Evolutionary conservation across 345 rosid genomes (phyloP), one percentile per base, ranked within the genome.

Genomic region (Dipteronia sinensis): DNA sequence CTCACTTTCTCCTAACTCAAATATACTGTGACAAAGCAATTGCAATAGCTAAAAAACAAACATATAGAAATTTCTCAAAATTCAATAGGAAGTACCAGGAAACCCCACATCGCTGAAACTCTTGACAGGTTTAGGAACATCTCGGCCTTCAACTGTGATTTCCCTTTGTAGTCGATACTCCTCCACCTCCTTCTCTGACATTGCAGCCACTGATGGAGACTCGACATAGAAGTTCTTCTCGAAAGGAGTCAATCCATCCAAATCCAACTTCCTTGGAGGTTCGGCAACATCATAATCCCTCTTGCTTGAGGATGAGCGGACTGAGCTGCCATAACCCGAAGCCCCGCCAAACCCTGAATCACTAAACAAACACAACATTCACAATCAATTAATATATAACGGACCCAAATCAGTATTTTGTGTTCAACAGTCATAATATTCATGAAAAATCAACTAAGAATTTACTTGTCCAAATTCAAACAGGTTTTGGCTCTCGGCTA

Each of bases 221-320:
- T 97, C 99, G 0, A 89, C 87, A 81, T 93, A 94, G 82, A 97
- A 97, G 71, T 97, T 94, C 90, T 97, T 97, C 87, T 94, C 95
- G 25, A 94, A 97, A 55, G 97, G 92, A 83, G 91, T 88, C 86
- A 97, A 83, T 20, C 98, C 99, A 91, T 92, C 99, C 83, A 97
- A 90, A 87, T 94, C 96, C 16, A 86, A 85, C 84, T 88, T 94
- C 89, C 82, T 78, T 2, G 95, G 92, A 1, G 92, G 84, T 38
- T 87, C 92, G 47, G 69, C 74, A 59, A 84, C 87, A 67, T 79
- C 90, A 20, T 67, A 58, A 64, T 94, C 98, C 82, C 74, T 89
- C 86, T 86, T 88, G 51, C 89, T 90, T 1, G 93, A 83, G 1
- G 90, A 78, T 31, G 89, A 79, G 67, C 89, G 85, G 38, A 65